Evolutionary conservation across 129 eudicot species (phyloP).

Genomic region (Helianthus tuberosus): DNA sequence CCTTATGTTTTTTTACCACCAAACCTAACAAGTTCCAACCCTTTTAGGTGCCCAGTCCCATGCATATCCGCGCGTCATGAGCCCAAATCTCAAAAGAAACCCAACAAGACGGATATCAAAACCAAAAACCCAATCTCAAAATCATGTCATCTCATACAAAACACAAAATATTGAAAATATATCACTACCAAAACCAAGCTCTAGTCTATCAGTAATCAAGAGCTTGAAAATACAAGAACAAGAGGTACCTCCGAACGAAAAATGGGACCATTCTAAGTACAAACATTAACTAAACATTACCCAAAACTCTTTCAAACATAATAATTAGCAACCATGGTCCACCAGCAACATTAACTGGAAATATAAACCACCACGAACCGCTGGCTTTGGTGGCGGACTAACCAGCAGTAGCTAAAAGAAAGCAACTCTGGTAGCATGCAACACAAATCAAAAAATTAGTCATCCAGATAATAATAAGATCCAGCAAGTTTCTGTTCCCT

Average conservation of each 20-base stretch:
- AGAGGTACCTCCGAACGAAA: not conserved
- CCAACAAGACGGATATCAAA: not conserved
- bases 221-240: conserved; percentile 7
- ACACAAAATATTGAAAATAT: not conserved
- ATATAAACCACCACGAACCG: not conserved
- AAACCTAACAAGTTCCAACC: too few species aligned
- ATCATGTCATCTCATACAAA: not conserved
- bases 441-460: conserved; percentile 33
- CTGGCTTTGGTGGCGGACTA: not conserved
- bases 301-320: conserved; percentile 24
- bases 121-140: not conserved
- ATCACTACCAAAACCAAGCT: not conserved
- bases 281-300: conserved; percentile 8
- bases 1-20: too few species aligned
- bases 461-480: conserved; percentile 84
- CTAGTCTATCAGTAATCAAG: conserved; percentile 7
- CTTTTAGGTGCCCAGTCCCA: too few species aligned
- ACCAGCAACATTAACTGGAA: not conserved
- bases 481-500: conserved; percentile 94
- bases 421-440: conserved; percentile 7
- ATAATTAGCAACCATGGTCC: not conserved
- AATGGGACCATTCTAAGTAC: conserved; percentile 5
- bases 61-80: too few species aligned
- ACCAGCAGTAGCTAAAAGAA: not conserved
- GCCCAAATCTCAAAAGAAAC: too few species aligned